A percentile compares a stretch with the other conserved stretches of the same genome.
These are phyloP conservation scores for Yamadazyma trypodendri DNA, from an alignment of 1,139 yeast species.

Conservation along the genomic window DNA sequence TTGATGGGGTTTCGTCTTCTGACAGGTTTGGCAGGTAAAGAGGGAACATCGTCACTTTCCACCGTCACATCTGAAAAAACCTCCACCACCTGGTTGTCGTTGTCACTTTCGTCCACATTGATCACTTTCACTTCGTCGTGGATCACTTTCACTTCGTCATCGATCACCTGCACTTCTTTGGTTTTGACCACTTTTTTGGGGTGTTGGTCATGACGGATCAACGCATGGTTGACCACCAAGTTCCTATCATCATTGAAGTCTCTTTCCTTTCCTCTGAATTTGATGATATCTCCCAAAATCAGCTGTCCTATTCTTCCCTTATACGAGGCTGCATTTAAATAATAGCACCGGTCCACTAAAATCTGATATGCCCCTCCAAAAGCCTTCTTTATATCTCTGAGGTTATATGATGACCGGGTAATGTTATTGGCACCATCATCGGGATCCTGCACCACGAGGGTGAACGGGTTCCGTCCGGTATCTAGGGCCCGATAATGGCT, in stretches of 20 bases:
- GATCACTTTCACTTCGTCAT: conserved; percentile 5
- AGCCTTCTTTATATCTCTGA: conserved; percentile 78
- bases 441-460: conserved; percentile 87
- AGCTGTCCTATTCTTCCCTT: conserved; percentile 70
- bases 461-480: conserved; percentile 55
- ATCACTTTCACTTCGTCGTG: no score
- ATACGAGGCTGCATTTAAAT: conserved; percentile 56
- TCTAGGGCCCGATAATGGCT: conserved; percentile 52
- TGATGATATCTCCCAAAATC: conserved; percentile 78
- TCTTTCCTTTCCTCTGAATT: conserved; percentile 71
- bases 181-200: conserved; percentile 12
- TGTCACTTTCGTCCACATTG: conserved; percentile 27
- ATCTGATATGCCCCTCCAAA: conserved; percentile 91
- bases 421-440: conserved; percentile 80
- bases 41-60: conserved; percentile 38
- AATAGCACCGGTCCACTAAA: conserved; percentile 68
- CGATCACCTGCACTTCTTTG: conserved; percentile 5
- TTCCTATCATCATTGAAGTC: conserved; percentile 78
- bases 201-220: conserved; percentile 23
- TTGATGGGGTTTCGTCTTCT: no score
- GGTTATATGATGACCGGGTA: conserved; percentile 80
- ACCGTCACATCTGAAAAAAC: conserved; percentile 46
- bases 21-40: no score
- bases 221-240: conserved; percentile 62
- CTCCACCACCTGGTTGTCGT: conserved; percentile 11